These are phyloP conservation scores for Penicillium sp. DNA, from an alignment of 2,329 filamentous ascomycete species.

Conservation along the genomic window DNA sequence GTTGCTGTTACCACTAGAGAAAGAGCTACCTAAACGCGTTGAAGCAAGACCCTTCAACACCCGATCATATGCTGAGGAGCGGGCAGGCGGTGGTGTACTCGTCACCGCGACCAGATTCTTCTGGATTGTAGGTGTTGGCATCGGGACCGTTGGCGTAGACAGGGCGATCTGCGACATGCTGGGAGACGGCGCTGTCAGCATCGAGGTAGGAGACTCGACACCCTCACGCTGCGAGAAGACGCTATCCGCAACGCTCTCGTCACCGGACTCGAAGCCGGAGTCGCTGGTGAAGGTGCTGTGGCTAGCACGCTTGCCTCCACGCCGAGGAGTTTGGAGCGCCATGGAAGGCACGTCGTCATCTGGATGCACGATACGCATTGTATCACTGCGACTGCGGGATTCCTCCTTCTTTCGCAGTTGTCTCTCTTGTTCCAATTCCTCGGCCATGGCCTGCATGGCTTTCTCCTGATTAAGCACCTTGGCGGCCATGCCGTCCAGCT, in stretches of 20 bases:
- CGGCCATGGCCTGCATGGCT: constrained; percentile 52
- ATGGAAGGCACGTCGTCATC: constrained; percentile 36
- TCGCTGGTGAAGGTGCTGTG: constrained; percentile 49
- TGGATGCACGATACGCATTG: constrained; percentile 29
- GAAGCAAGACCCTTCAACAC: constrained; percentile 43
- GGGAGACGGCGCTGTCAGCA: constrained; percentile 35
- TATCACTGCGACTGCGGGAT: constrained; percentile 34
- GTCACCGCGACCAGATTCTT: constrained; percentile 29
- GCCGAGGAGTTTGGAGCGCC: constrained; percentile 35
- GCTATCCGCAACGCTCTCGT: constrained; percentile 52
- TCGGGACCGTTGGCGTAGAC: constrained; percentile 30
- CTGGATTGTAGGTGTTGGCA: constrained; percentile 33
- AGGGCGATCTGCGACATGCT: constrained; percentile 37
- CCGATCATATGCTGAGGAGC: constrained; percentile 43
- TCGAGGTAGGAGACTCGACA: constrained; percentile 36
- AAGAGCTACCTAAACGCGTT: constrained; percentile 33
- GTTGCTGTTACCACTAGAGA: constrained; percentile 25
- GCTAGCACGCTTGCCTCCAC: constrained; percentile 39
- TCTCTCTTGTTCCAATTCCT: constrained; percentile 48
- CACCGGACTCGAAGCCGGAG: constrained; percentile 60
- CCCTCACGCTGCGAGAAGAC: constrained; percentile 45
- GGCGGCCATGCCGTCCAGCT: constrained; percentile 59
- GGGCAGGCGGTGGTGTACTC: constrained; percentile 21
- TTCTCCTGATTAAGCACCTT: constrained; percentile 56
- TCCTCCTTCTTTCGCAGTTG: constrained; percentile 40